Conservation (phyloP, 179 eudicot genomes). For the Sideroxylon spinosum region DNA sequence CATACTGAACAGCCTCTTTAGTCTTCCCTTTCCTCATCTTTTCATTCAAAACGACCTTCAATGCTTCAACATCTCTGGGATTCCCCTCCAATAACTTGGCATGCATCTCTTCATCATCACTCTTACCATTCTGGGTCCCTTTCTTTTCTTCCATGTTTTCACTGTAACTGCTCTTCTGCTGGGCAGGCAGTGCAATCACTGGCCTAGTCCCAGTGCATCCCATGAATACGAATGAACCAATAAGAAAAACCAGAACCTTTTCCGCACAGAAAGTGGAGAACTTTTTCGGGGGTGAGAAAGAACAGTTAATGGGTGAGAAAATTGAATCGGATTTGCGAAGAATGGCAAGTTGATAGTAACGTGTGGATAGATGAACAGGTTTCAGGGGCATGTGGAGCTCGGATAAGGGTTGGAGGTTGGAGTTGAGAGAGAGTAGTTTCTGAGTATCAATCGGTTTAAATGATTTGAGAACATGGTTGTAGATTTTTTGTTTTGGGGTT, state of each 20-base stretch:
- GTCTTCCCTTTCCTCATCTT: constrained; percentile 75
- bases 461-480: neutral
- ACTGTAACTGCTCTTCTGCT: constrained; percentile 18
- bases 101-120: constrained; percentile 55
- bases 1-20: constrained; percentile 64
- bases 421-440: constrained; percentile 10
- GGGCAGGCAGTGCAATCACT: constrained; percentile 37
- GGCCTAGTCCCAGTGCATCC: constrained; percentile 38
- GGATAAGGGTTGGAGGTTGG: neutral
- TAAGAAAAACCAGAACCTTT: constrained; percentile 38
- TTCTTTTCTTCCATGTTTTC: constrained; percentile 30
- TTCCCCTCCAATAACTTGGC: constrained; percentile 51
- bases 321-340: constrained; percentile 12
- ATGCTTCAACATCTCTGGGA: constrained; percentile 61
- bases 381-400: neutral
- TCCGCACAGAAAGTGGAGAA: constrained; percentile 31
- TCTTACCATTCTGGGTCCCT: constrained; percentile 26
- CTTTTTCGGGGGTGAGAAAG: constrained; percentile 24
- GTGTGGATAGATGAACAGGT: neutral
- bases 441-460: neutral
- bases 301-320: constrained; percentile 15
- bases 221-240: constrained; percentile 65
- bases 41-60: constrained; percentile 62
- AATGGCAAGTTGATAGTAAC: neutral
- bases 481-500: neutral